A percentile compares a stretch with the other conserved stretches of the same genome.
Evolutionary conservation across 805 yeast species (phyloP).

Genomic region (Komagataella pseudopastoris): DNA sequence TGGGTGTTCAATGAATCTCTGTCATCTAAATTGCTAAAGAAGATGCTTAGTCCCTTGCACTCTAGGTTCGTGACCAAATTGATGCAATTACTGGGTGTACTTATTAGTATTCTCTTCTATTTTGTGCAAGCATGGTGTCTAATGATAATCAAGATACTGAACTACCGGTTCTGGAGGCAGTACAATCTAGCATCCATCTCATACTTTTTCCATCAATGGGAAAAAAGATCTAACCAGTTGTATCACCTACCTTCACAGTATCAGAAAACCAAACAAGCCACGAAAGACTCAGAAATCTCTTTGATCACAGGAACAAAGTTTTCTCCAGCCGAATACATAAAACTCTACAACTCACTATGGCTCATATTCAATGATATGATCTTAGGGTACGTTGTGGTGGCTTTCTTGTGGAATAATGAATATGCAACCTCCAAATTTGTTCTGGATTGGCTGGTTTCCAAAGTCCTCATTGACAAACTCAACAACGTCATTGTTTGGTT

Average conservation of each 20-base stretch:
- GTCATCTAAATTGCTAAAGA: slow-evolving; percentile 5
- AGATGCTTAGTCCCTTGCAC: slow-evolving; percentile 5
- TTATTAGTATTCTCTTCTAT: background rate
- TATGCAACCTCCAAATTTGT: slow-evolving; percentile 1
- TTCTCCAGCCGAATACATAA: slow-evolving; percentile 45
- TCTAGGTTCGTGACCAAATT: slow-evolving; percentile 2
- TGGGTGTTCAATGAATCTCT: background rate
- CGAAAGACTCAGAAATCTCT: slow-evolving; percentile 25
- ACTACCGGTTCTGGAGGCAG: background rate
- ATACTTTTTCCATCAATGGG: slow-evolving; percentile 66
- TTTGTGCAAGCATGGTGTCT: slow-evolving; percentile 17
- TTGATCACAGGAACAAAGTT: slow-evolving; percentile 23
- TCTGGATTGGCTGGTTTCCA: slow-evolving; percentile 20
- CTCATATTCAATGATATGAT: slow-evolving; percentile 70
- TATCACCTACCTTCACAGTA: slow-evolving; percentile 75
- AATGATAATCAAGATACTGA: slow-evolving; percentile 5
- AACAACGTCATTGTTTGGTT: slow-evolving; percentile 50
- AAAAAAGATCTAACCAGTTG: slow-evolving; percentile 61
- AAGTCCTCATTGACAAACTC: slow-evolving; percentile 29
- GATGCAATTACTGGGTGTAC: slow-evolving; percentile 7
- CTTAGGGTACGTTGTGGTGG: slow-evolving; percentile 51
- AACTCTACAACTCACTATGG: slow-evolving; percentile 83
- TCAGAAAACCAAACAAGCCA: slow-evolving; percentile 27
- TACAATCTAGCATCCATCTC: slow-evolving; percentile 27
- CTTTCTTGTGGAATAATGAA: slow-evolving; percentile 19